Evolutionary conservation across 768 basidiomycete genomes (phyloP), one percentile per base, ranked within the genome.

Genomic region (Mycena pura): DNA sequence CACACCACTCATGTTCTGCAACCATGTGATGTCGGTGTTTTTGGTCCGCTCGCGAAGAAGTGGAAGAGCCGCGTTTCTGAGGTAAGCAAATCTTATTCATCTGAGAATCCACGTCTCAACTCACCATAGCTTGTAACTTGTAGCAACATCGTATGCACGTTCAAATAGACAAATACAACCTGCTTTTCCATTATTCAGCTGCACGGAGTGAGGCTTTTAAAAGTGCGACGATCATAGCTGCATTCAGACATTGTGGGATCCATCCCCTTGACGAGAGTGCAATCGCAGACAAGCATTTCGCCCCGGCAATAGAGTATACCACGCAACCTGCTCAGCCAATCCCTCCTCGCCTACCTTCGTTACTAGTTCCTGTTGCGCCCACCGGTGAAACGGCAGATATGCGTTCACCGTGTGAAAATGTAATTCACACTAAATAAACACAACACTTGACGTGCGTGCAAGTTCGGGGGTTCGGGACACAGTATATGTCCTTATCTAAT

Each of bases 1-100:
- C 70, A 72, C 49, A 69, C 68, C 7, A 71, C 69, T 1, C 71
- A 72, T 43, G 48, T 48, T 14, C 48, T 71, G 1, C 71, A 50
- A 38, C 49, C 49, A 4, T 60, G 48, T 36, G 71, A 72, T 57
- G 67, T 71, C 11, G 64, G 62, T 17, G 55, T 67, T 24, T 71
- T 72, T 51, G 54, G 68, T 1, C 70, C 69, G 0, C 56, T 72
- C 24, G n/a, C 25, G 24, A 10, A 11, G 9, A 39, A 40, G 22
- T 65, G 64, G 64, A 61, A 57, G 38, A 7, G 3, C 14, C 9
- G n/a, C 15, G 50, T 64, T 1, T 21, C 32, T 7, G 49, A 52
- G 41, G 45, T 31, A 53, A 10, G 40, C n/a, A n/a, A n/a, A n/a
- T n/a, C n/a, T n/a, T n/a, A n/a, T n/a, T n/a, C n/a, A n/a, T n/a